Conservation (phyloP, 2,329 filamentous ascomycete genomes). For the Metarhizium rileyi region DNA sequence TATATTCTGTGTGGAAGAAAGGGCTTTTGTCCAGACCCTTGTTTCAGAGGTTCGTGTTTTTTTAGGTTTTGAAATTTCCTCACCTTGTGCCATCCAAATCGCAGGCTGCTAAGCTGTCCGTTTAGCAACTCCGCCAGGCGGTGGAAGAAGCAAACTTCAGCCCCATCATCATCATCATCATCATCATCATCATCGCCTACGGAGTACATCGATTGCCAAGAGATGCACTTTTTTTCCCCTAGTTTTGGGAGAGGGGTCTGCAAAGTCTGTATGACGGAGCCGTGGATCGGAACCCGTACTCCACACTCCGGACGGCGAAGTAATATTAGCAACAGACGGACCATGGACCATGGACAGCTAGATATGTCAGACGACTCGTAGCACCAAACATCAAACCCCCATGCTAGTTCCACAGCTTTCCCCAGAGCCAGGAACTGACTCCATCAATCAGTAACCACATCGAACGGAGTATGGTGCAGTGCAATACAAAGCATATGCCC, state of each 20-base stretch:
- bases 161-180: background rate
- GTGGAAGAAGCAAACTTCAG: background rate
- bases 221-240: background rate
- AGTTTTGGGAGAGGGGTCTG: background rate
- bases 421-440: background rate
- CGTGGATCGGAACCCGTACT: background rate
- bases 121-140: background rate
- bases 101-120: background rate
- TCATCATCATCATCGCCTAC: background rate
- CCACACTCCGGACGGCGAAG: background rate
- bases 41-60: background rate
- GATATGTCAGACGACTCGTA: background rate
- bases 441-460: background rate
- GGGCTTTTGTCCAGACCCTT: background rate
- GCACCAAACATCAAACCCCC: background rate
- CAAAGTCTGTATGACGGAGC: background rate
- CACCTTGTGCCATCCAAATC: background rate
- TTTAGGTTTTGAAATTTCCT: background rate
- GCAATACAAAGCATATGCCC: background rate
- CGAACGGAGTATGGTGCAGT: background rate
- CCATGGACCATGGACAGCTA: too few species aligned
- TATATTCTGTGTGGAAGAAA: background rate
- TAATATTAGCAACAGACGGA: background rate
- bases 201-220: background rate
- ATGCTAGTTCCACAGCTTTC: background rate